Base-by-base conservation (phyloP, 495 filamentous ascomycete species). In the Penicillium desertorum region DNA sequence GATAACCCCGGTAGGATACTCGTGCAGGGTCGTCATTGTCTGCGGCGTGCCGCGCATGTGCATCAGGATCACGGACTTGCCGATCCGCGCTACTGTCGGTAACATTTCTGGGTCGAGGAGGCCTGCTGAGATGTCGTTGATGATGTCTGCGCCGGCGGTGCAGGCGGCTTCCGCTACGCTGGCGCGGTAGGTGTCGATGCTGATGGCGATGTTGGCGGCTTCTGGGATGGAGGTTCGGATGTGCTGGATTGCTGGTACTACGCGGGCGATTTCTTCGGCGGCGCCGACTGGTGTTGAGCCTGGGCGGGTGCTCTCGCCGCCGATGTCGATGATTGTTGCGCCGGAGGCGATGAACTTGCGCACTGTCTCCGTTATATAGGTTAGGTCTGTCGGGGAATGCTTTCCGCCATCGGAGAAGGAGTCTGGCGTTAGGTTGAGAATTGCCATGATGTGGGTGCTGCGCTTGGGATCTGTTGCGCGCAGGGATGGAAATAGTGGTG, bases 401-500 rank as follows among this genome's bases (percentile, higher is more conserved):
- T 73, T 63, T 43, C 92, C 93, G 50, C 92, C 94, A 62, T 97
- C 92, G 12, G 92, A 97, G 78, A 98, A 98, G 39, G 94, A 98
- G 77, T 98, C 94, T 10, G 93, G 94, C 1, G 93, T 97, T 56
- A 96, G 77, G 75, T 98, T 98, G 50, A 97, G 80, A 62, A 98
- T 95, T 30, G 90, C 88, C 94, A 98, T 98, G 41, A 97, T 72
- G 52, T 85, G 83, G 2, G 92, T 97, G 44, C 75, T 76, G 43
- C 89, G 86, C 50, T 71, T 76, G 0, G 85, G 76, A 57, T 84
- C 78, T 32, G 87, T 82, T 22, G 88, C 79, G 41, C 83, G 81
- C 6, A 96, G 73, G 1, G 86, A 79, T 12, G 81, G 76, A 37
- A 86, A 78, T 44, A 67, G 62, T 8, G 77, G 59, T 3, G 83